Evolutionary conservation across 345 rosid genomes (phyloP).

Genomic region (Durio zibethinus): DNA sequence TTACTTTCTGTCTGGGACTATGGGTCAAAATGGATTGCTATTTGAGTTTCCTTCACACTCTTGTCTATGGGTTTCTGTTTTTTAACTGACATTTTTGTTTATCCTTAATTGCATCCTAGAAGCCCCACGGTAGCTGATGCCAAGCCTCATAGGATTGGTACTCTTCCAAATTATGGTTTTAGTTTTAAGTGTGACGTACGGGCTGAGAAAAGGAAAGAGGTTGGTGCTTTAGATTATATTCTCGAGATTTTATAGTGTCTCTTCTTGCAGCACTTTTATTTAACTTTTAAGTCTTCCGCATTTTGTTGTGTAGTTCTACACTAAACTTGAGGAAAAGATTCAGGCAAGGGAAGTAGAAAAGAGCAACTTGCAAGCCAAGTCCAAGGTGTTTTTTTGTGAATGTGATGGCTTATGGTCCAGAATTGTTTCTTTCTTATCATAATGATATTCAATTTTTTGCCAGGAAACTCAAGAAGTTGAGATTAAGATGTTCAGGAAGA

Average conservation of each 20-base stretch:
- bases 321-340: constrained; percentile 95
- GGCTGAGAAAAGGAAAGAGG: constrained; percentile 99
- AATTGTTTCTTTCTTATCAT: constrained; percentile 3
- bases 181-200: constrained; percentile 95
- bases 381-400: constrained; percentile 56
- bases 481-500: constrained; percentile 83
- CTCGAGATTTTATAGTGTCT: constrained; percentile 7
- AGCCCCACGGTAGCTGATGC: constrained; percentile 65
- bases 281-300: constrained; percentile 12
- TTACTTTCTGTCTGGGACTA: constrained; percentile 9
- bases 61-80: background rate
- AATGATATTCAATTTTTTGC: constrained; percentile 5
- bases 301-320: constrained; percentile 60
- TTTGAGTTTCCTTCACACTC: constrained; percentile 16
- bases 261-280: background rate
- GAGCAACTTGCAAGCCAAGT: constrained; percentile 78
- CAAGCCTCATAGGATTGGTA: constrained; percentile 58
- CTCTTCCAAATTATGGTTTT: constrained; percentile 95
- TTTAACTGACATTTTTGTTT: constrained; percentile 15
- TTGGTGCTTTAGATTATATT: constrained; percentile 30
- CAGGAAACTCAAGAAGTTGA: constrained; percentile 99
- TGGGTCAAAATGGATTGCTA: constrained; percentile 6
- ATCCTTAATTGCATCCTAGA: constrained; percentile 42
- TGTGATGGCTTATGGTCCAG: constrained; percentile 1
- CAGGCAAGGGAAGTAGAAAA: constrained; percentile 89